Percentiles rank a stretch among this genome's conserved stretches.
Conservation (phyloP, 352 stramenopile genomes). For the Globisporangium canariense region DNA sequence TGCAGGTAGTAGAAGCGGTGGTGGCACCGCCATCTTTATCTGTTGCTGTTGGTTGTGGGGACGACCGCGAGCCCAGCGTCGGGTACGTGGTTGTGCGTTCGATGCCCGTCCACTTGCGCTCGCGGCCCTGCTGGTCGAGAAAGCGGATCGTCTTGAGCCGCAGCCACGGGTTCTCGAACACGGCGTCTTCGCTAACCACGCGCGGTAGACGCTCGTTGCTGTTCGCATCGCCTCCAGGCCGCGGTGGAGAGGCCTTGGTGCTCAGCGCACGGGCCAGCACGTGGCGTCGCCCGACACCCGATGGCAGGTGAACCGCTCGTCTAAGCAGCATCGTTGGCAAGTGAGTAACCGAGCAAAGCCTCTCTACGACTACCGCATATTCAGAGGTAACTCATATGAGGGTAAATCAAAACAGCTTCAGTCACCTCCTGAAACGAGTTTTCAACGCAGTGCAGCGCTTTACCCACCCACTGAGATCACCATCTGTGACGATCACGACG, state of each 20-base stretch:
- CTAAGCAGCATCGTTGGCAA: neutral
- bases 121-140: constrained; percentile 40
- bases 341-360: neutral
- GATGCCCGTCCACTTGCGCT: constrained; percentile 61
- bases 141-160: constrained; percentile 63
- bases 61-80: constrained; percentile 3
- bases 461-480: neutral
- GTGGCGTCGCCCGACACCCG: neutral
- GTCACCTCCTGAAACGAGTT: neutral
- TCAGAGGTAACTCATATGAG: neutral
- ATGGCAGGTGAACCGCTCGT: neutral
- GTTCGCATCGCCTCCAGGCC: neutral
- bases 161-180: constrained; percentile 64
- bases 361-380: too few species aligned
- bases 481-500: neutral
- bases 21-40: neutral
- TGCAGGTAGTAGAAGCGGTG: neutral
- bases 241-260: neutral
- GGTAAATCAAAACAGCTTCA: neutral
- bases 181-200: constrained; percentile 42
- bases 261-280: neutral
- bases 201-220: constrained; percentile 26
- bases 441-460: neutral
- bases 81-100: constrained; percentile 69
- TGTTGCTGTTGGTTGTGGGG: neutral